A percentile compares a stretch with the other conserved stretches of the same genome.
These are phyloP conservation scores for Saxophila tyrrhenica DNA, from an alignment of 495 filamentous ascomycete species.

Conservation along the genomic window DNA sequence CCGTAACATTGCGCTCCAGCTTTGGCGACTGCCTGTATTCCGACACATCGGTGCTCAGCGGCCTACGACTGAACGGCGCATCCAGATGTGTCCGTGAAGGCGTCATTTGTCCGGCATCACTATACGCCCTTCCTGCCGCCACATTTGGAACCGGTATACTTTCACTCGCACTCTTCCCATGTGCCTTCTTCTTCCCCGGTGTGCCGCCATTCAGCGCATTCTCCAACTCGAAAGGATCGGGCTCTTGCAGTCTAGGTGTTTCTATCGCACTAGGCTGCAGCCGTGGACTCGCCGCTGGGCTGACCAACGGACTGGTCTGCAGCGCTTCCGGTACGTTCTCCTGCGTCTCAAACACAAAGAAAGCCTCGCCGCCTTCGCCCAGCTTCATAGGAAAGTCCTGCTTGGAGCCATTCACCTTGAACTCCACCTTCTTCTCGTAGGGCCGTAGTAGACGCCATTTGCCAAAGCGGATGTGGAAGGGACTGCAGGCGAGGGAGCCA, in stretches of 20 bases:
- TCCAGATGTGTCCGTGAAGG: neutral
- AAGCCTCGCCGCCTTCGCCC: slow-evolving; percentile 92
- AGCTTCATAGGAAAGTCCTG: slow-evolving; percentile 97
- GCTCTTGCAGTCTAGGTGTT: slow-evolving; percentile 50
- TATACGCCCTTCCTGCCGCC: slow-evolving; percentile 4
- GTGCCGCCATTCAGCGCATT: neutral
- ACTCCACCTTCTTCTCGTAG: slow-evolving; percentile 98
- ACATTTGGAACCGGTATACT: neutral
- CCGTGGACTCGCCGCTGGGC: slow-evolving; percentile 70
- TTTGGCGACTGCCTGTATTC: slow-evolving; percentile 1
- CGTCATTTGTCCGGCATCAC: slow-evolving; percentile 4
- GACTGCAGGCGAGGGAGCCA: slow-evolving; percentile 79
- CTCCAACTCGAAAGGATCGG: slow-evolving; percentile 69
- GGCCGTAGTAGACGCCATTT: slow-evolving; percentile 95
- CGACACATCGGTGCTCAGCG: slow-evolving; percentile 4
- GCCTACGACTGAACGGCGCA: neutral
- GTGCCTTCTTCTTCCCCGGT: neutral
- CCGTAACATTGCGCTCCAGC: slow-evolving; percentile 14
- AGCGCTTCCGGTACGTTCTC: slow-evolving; percentile 76
- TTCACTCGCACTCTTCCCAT: slow-evolving; percentile 11
- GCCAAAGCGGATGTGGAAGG: slow-evolving; percentile 97
- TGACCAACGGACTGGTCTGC: slow-evolving; percentile 89
- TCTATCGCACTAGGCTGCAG: slow-evolving; percentile 37
- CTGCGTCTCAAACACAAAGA: slow-evolving; percentile 94
- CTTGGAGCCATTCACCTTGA: slow-evolving; percentile 82